These are phyloP conservation scores for Oryza officinalis DNA, from an alignment of 176 grass and related monocot genomes.

Conservation along the genomic window DNA sequence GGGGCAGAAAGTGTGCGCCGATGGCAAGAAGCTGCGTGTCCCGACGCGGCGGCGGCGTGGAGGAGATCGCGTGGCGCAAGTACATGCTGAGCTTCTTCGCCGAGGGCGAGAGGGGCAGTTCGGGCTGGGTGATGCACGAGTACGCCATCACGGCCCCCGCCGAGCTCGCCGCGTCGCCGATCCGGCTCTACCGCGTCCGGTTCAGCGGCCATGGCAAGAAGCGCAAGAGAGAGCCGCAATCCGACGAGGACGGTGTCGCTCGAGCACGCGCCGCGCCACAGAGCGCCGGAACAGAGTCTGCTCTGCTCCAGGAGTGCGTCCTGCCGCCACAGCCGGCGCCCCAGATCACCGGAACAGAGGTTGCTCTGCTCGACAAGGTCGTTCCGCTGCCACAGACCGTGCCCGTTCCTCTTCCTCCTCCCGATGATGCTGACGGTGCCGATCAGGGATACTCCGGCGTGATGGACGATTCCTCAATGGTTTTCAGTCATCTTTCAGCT, in stretches of 20 bases:
- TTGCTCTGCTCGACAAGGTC: too few relatives aligned
- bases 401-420: too few relatives aligned
- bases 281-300: background rate
- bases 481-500: too few relatives aligned
- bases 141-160: background rate
- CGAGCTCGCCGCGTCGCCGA: background rate
- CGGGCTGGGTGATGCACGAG: conserved; percentile 39
- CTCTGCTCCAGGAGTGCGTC: background rate
- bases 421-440: too few relatives aligned
- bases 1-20: background rate
- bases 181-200: background rate
- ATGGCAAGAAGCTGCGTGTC: too few relatives aligned
- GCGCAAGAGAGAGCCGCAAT: background rate
- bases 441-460: too few relatives aligned
- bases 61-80: background rate
- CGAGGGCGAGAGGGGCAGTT: background rate
- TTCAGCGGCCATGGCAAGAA: background rate
- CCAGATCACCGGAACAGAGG: too few relatives aligned
- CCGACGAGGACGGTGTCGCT: too few relatives aligned
- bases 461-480: too few relatives aligned
- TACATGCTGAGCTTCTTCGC: background rate
- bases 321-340: background rate
- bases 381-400: too few relatives aligned
- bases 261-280: too few relatives aligned
- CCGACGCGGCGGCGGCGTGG: background rate